A percentile compares a stretch with the other conserved stretches of the same genome.
phyloP scores from a whole-genome alignment of 129 eudicot genomes.

The Centella asiatica region DNA sequence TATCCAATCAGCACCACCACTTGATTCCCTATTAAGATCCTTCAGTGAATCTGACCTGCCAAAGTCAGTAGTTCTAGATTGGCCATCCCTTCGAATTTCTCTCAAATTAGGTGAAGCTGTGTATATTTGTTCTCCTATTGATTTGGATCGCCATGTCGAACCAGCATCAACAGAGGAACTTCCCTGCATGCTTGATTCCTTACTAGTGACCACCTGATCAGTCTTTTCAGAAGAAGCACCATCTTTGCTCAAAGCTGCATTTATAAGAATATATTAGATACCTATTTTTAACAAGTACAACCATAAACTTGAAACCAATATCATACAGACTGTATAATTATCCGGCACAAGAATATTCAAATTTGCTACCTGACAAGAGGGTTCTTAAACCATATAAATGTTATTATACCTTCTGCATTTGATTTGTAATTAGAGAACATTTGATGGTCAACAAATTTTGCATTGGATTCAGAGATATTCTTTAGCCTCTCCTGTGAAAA shows the following conservation, averaged over 20 bases:
- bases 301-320: not conserved
- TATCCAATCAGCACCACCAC: conserved; percentile 27
- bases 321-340: not conserved
- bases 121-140: conserved; percentile 38
- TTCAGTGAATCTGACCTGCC: conserved; percentile 9
- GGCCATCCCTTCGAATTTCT: conserved; percentile 28
- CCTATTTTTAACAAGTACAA: not conserved
- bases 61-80: conserved; percentile 31
- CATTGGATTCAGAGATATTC: conserved; percentile 15
- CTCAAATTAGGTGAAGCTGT: conserved; percentile 33
- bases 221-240: conserved; percentile 27
- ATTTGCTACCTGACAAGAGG: not conserved
- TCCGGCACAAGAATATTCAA: not conserved
- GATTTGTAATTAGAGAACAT: conserved; percentile 19
- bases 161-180: conserved; percentile 29
- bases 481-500: conserved; percentile 28
- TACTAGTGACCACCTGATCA: conserved; percentile 29
- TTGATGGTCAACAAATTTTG: conserved; percentile 19
- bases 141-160: conserved; percentile 47
- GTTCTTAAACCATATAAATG: not conserved
- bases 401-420: conserved; percentile 30
- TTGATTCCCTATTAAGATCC: conserved; percentile 20
- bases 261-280: not conserved
- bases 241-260: conserved; percentile 38
- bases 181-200: conserved; percentile 45